A percentile compares a stretch with the other conserved stretches of the same genome.
Conservation (phyloP, 2,329 filamentous ascomycete genomes). For the Pezicula radicicola region DNA sequence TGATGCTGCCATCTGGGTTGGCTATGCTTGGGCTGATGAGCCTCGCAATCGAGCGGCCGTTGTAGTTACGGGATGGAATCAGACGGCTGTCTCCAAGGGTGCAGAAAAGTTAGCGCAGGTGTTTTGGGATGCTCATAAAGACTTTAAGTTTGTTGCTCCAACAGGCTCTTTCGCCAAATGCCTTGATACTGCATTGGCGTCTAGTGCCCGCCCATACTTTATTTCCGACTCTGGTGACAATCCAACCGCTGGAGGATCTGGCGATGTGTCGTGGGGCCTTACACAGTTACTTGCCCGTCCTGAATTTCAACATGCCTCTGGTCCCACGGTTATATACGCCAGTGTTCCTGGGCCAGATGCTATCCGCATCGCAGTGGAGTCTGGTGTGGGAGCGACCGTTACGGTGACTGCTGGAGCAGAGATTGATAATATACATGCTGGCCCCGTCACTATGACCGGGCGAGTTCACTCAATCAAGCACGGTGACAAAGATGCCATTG, state of each 20-base stretch:
- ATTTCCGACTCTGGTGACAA: slow-evolving; percentile 55
- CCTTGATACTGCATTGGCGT: slow-evolving; percentile 40
- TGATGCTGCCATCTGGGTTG: slow-evolving; percentile 53
- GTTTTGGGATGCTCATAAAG: slow-evolving; percentile 44
- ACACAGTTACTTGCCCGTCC: slow-evolving; percentile 40
- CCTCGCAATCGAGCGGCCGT: slow-evolving; percentile 47
- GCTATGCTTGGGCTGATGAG: slow-evolving; percentile 55
- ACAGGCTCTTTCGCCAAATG: slow-evolving; percentile 45
- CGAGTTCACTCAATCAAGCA: slow-evolving; percentile 46
- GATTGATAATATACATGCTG: slow-evolving; percentile 44
- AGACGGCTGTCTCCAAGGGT: slow-evolving; percentile 31
- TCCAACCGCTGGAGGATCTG: slow-evolving; percentile 51
- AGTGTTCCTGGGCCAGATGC: slow-evolving; percentile 47
- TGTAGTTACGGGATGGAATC: slow-evolving; percentile 49
- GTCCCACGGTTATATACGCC: slow-evolving; percentile 47
- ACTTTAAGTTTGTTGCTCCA: slow-evolving; percentile 50
- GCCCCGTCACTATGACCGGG: slow-evolving; percentile 48
- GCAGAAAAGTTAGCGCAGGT: slow-evolving; percentile 41
- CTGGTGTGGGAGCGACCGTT: slow-evolving; percentile 43
- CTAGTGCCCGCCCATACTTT: slow-evolving; percentile 43
- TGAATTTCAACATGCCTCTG: slow-evolving; percentile 37
- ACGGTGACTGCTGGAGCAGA: slow-evolving; percentile 50
- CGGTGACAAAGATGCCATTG: slow-evolving; percentile 43
- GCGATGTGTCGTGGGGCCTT: slow-evolving; percentile 51
- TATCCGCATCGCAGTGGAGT: slow-evolving; percentile 36